These are phyloP conservation scores for Mortierella sp. DNA, from an alignment of 371 early-diverging fungal genomes.

Conservation along the genomic window DNA sequence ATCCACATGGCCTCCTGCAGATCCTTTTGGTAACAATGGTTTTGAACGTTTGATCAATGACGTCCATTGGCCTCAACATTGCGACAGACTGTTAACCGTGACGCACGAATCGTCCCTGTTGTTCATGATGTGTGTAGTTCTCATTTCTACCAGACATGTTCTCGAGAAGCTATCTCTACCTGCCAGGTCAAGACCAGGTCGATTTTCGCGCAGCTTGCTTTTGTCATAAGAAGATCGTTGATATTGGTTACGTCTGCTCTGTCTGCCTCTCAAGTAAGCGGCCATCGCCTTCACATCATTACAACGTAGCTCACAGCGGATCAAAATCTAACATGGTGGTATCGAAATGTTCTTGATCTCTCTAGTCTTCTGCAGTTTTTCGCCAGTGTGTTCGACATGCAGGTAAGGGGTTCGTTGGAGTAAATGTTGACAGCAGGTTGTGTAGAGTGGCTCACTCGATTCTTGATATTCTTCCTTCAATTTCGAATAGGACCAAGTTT, in stretches of 20 bases:
- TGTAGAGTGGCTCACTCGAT: not conserved
- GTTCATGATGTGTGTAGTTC: conserved; percentile 67
- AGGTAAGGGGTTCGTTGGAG: conserved; percentile 55
- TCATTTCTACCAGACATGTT: conserved; percentile 86
- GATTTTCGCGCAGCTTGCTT: conserved; percentile 97
- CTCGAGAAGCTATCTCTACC: conserved; percentile 73
- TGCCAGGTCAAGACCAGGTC: conserved; percentile 83
- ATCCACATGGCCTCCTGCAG: conserved; percentile 78
- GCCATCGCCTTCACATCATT: too few species aligned
- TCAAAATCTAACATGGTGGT: too few species aligned
- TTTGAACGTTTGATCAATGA: not conserved
- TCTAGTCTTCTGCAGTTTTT: conserved; percentile 78
- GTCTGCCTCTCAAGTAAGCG: conserved; percentile 92
- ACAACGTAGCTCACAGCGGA: too few species aligned
- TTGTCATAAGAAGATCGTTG: conserved; percentile 92
- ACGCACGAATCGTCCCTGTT: too few species aligned
- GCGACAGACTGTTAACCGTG: too few species aligned
- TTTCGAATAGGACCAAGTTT: conserved; percentile 68
- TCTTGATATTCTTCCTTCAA: not conserved
- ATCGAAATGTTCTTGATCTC: not conserved
- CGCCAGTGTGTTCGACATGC: conserved; percentile 84
- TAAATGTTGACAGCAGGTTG: not conserved
- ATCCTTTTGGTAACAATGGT: conserved; percentile 77
- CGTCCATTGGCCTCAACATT: not conserved
- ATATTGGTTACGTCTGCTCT: conserved; percentile 95